phyloP scores from a whole-genome alignment of 768 basidiomycete genomes.

The Suillus paluster region DNA sequence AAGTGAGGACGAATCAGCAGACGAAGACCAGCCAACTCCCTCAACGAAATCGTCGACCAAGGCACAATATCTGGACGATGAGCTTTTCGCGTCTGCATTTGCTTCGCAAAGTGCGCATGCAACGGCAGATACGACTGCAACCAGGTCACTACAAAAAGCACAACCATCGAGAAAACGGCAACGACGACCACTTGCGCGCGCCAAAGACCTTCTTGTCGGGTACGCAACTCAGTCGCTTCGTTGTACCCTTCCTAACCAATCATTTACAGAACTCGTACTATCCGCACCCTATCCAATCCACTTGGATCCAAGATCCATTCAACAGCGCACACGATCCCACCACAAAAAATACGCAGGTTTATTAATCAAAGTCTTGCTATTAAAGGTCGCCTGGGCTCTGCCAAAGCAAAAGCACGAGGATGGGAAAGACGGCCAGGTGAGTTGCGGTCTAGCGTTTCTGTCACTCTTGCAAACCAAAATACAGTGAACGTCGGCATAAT shows the following conservation, averaged over 20 bases:
- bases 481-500: constrained; percentile 62
- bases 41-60: constrained; percentile 31
- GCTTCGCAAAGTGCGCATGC: constrained; percentile 33
- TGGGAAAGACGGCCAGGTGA: constrained; percentile 68
- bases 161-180: constrained; percentile 25
- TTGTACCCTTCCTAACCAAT: constrained; percentile 8
- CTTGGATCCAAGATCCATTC: constrained; percentile 34
- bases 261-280: constrained; percentile 51
- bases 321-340: constrained; percentile 50
- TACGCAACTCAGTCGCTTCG: constrained; percentile 26
- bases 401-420: constrained; percentile 43
- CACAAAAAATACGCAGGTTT: constrained; percentile 55
- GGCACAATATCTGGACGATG: constrained; percentile 64
- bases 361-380: constrained; percentile 54
- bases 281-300: constrained; percentile 49
- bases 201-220: constrained; percentile 63
- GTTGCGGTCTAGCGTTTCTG: constrained; percentile 18
- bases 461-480: neutral
- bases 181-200: constrained; percentile 36
- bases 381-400: constrained; percentile 37
- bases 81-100: constrained; percentile 64
- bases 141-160: constrained; percentile 22
- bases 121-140: constrained; percentile 28
- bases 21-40: constrained; percentile 1
- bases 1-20: constrained; percentile 18